Base-by-base conservation (phyloP, 2,329 filamentous ascomycete species). In the Aspergillus intermedius region DNA sequence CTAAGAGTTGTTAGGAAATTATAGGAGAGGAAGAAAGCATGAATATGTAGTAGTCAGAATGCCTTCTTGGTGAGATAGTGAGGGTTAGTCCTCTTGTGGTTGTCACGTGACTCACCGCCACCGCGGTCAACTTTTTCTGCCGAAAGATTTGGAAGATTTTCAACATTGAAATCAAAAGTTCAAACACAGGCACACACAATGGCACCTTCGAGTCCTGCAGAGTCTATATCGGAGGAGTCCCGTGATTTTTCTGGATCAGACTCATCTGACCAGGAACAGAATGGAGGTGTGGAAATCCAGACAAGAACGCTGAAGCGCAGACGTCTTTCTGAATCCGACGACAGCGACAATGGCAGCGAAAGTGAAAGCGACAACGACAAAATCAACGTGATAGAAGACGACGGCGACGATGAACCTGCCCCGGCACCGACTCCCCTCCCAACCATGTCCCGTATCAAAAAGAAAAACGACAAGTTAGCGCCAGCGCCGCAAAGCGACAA, bases 361-460 rank as follows among this genome's bases (percentile, higher is more conserved):
- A 35, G 13, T 15, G 34, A n/a, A 17, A 35, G 13, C 15, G 34
- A 35, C n/a, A 21, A 40, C 17, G 10, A 21, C 25, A 12, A n/a
- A 9, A 8, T 35, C 8, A 5, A 35, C n/a, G 37, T 22, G 8
- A 17, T 12, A 10, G 9, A 40, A 12, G 17, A 21, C 15, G 17
- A 40, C 9, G 37, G 19, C 19, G 17, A 40, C 9, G 37, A 40
- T 7, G 37, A 40, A 40, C 7, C 13, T 4, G 23, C 19, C 6
- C 67, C 67, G 5, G 55, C 64, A 6, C 60, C 62, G 35, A 55
- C 61, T 42, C 66, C 66, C 46, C 59, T 71, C 44, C 65, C 68
- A 48, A 62, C 64, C 1, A 56, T 70, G 34, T 71, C 69, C 15
- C 68, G 69, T 49, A 71, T 72, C 48, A 72, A 67, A 48, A 71